Conservation (phyloP, 371 early-diverging fungal species). For the Saksenaea oblongispora region DNA sequence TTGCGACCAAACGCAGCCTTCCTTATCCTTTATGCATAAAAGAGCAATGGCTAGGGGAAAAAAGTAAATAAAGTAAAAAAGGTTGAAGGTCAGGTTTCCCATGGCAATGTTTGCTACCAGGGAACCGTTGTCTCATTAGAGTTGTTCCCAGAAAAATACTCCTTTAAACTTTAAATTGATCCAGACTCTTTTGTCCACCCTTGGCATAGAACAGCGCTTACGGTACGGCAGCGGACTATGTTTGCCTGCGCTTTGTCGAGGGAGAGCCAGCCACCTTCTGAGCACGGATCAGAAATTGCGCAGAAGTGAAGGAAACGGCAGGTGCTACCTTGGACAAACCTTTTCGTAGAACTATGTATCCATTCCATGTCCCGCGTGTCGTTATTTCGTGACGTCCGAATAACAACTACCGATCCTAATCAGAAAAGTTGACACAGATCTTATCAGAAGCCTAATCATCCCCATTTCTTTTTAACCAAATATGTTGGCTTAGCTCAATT, state of each 20-base stretch:
- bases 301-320: background rate
- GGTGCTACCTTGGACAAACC: background rate
- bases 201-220: background rate
- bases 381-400: constrained; percentile 28
- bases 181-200: background rate
- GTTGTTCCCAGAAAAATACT: background rate
- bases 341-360: background rate
- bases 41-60: background rate
- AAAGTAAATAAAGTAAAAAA: background rate
- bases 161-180: constrained; percentile 5
- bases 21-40: background rate
- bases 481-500: background rate
- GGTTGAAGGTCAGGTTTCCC: background rate
- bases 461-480: too few relatives aligned
- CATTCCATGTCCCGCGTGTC: background rate
- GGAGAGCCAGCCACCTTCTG: background rate
- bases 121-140: background rate
- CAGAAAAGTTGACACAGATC: constrained; percentile 59
- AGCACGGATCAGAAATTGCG: background rate
- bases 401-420: constrained; percentile 63
- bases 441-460: constrained; percentile 43
- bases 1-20: background rate
- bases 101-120: background rate
- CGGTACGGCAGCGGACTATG: background rate
- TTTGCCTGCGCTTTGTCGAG: background rate